phyloP scores from a whole-genome alignment of 106 monocot genomes.

The Dendrobium officinale region DNA sequence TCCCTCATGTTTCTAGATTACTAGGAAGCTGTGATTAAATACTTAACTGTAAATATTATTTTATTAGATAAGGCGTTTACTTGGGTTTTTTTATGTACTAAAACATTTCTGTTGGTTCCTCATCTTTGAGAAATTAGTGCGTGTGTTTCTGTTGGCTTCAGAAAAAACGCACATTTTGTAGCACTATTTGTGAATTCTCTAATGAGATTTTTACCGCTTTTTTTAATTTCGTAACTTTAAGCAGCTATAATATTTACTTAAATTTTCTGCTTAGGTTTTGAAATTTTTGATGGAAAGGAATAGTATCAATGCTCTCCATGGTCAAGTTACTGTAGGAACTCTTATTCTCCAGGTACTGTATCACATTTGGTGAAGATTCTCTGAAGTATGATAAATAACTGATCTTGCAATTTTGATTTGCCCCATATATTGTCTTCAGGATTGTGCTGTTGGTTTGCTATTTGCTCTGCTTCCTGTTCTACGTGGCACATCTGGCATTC shows the following conservation, averaged over 20 bases:
- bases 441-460: conserved; percentile 96
- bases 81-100: background rate
- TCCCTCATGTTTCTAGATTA: background rate
- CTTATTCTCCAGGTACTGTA: conserved; percentile 89
- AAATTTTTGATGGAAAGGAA: conserved; percentile 98
- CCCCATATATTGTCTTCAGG: conserved; percentile 28
- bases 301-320: conserved; percentile 80
- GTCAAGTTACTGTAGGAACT: conserved; percentile 90
- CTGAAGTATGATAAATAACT: background rate
- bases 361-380: background rate
- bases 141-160: background rate
- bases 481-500: conserved; percentile 80
- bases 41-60: background rate
- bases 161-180: background rate
- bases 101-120: background rate
- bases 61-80: background rate
- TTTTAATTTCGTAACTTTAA: background rate
- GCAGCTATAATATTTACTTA: background rate
- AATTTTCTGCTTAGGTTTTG: conserved; percentile 56
- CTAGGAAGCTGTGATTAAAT: background rate
- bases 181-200: background rate
- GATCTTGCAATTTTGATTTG: background rate
- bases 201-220: background rate
- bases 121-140: background rate
- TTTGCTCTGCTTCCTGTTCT: conserved; percentile 96